Evolutionary conservation across 176 grass and related monocot species (phyloP).

Genomic region (Oryza nivara): DNA sequence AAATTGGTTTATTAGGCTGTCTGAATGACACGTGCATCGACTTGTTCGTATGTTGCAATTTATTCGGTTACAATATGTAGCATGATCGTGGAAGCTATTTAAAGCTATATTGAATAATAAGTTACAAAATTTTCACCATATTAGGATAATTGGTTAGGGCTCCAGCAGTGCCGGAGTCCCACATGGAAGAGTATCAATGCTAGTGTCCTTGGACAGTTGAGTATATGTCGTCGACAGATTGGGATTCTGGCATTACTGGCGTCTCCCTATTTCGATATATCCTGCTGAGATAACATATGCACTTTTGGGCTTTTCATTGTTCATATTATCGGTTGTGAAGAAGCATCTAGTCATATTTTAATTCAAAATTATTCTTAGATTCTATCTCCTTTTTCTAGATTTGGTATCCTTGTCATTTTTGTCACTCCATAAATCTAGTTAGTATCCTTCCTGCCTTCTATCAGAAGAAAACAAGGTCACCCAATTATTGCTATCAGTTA

Average conservation of each 20-base stretch:
- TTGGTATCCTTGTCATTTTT: slow-evolving; percentile 4
- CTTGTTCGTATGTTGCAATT: neutral
- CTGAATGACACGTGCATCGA: neutral
- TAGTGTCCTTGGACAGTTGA: neutral
- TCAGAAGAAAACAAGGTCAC: neutral
- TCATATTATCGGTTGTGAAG: neutral
- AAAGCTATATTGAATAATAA: neutral
- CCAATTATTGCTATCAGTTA: neutral
- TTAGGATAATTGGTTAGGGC: slow-evolving; percentile 15
- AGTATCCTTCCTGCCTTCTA: neutral
- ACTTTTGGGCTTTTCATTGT: neutral
- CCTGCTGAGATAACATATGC: neutral
- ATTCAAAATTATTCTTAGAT: slow-evolving; percentile 15
- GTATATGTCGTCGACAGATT: neutral
- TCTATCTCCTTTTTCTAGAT: slow-evolving; percentile 17
- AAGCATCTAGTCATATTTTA: slow-evolving; percentile 5
- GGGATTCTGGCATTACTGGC: slow-evolving; percentile 15
- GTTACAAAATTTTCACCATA: neutral
- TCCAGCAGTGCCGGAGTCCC: neutral
- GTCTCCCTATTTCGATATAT: slow-evolving; percentile 24
- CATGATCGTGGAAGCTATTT: neutral
- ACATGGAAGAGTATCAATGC: slow-evolving; percentile 9
- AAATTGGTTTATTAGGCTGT: neutral
- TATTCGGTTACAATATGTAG: neutral
- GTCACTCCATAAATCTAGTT: slow-evolving; percentile 12